Base-by-base conservation (phyloP, 129 eudicot genomes). In the Saposhnikovia divaricata region DNA sequence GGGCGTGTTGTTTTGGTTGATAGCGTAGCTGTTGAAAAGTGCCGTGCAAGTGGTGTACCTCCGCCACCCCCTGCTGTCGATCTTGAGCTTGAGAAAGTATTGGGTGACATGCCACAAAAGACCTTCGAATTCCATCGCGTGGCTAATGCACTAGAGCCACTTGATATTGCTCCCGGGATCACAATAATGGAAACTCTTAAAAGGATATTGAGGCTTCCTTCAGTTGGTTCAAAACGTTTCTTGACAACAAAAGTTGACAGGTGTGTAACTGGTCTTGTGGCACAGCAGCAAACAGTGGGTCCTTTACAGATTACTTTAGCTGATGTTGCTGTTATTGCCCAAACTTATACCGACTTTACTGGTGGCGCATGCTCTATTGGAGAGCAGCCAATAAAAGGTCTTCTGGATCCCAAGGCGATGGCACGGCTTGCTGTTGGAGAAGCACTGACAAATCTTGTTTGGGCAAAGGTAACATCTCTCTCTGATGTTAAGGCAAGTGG, bases 311-410 rank as follows among this genome's bases (percentile, higher is more conserved):
- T 95, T 27, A 80, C 99, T 23, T 97, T 96, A 45, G 84, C 99
- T 69, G 97, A 96, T 63, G 98, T 96, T 74, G 99, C 98, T 15
- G 98, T 96, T 72, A 92, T 92, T 34, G 97, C 95, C n/a, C 99
- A 96, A 76, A 89, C 89, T 7, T 92, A 88, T 61, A 89, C 91
- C 0, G 91, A 88, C 74, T 80, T 83, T 71, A 96, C 97, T 4
- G 99, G 99, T 21, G 99, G 99, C 38, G 98, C 99, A 3, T 96
- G 97, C 80, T 90, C 99, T 0, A 91, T 96, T 2, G 99, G 98
- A 1, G 99, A 96, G 85, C 97, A 96, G 85, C 98, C 99, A 1
- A 84, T 92, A 19, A 90, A 92, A 73, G 99, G 98, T 23, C 84
- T 96, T 42, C 77, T 96, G 44, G 85, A 96, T 82, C 97, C 99